These are phyloP conservation scores for Trypanosoma scelopori DNA, from an alignment of 208 protist genomes.

Conservation along the genomic window DNA sequence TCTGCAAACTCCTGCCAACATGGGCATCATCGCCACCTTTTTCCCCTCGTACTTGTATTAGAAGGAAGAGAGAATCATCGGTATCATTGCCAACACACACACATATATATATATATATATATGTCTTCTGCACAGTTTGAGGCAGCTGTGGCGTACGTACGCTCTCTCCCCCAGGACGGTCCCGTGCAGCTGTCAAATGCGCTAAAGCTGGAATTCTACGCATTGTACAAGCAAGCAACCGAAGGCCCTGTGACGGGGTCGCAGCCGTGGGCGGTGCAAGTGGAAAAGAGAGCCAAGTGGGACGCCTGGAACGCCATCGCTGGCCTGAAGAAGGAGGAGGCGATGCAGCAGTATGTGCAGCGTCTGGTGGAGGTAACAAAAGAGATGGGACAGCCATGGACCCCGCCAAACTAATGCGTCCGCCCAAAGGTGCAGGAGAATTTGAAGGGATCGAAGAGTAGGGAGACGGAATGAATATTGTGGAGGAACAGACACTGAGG, in stretches of 20 bases:
- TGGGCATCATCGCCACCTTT: not conserved
- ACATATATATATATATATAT: conserved; percentile 1
- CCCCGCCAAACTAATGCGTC: conserved; percentile 18
- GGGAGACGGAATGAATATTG: conserved; percentile 8
- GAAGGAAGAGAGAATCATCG: no score
- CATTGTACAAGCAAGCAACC: conserved; percentile 97
- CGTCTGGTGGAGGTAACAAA: conserved; percentile 60
- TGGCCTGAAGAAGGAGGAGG: conserved; percentile 90
- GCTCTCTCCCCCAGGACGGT: conserved; percentile 75
- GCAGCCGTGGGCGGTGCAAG: conserved; percentile 91
- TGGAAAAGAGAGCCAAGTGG: conserved; percentile 94
- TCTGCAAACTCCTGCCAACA: no score
- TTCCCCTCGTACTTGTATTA: not conserved
- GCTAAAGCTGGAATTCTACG: conserved; percentile 94
- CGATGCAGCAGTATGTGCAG: conserved; percentile 90
- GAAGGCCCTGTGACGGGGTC: conserved; percentile 91
- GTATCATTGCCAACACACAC: conserved; percentile 2
- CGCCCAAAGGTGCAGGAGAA: not conserved
- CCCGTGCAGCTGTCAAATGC: conserved; percentile 86
- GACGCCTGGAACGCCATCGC: conserved; percentile 92
- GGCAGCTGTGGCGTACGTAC: conserved; percentile 79
- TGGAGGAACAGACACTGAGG: not conserved
- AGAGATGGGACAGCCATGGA: conserved; percentile 66
- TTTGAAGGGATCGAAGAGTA: no score
- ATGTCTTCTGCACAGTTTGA: conserved; percentile 86